A percentile compares a stretch with the other conserved stretches of the same genome.
phyloP scores from a whole-genome alignment of 140 eudicot genomes.

The Erigeron philadelphicus region DNA sequence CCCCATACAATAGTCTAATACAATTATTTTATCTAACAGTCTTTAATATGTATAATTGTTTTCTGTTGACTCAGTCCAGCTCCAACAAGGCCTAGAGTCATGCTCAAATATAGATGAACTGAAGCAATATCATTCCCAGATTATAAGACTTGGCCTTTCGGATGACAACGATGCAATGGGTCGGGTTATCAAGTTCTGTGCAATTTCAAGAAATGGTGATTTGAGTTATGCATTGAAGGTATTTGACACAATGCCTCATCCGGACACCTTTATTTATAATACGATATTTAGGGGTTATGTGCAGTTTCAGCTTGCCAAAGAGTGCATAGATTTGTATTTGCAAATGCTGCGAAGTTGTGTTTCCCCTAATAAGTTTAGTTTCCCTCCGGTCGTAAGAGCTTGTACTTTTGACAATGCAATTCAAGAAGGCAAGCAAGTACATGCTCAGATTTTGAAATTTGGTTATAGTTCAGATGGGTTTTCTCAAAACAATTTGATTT shows the following conservation, averaged over 20 bases:
- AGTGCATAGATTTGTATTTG: slow-evolving; percentile 43
- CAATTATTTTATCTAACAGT: neutral
- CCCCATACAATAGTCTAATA: no score
- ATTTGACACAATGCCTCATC: slow-evolving; percentile 44
- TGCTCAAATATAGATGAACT: slow-evolving; percentile 60
- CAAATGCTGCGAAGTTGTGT: slow-evolving; percentile 43
- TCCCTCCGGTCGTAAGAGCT: slow-evolving; percentile 63
- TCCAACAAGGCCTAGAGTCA: slow-evolving; percentile 34
- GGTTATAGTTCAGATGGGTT: slow-evolving; percentile 50
- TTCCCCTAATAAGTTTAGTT: slow-evolving; percentile 55
- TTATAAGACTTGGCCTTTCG: slow-evolving; percentile 57
- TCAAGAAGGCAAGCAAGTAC: slow-evolving; percentile 53
- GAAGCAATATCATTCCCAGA: slow-evolving; percentile 56
- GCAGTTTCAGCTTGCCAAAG: slow-evolving; percentile 25
- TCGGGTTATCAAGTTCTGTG: slow-evolving; percentile 57
- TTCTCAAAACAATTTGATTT: slow-evolving; percentile 64
- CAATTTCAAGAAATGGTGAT: slow-evolving; percentile 50
- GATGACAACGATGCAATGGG: slow-evolving; percentile 59
- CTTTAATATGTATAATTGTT: neutral
- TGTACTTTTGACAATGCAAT: slow-evolving; percentile 40
- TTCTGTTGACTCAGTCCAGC: slow-evolving; percentile 26
- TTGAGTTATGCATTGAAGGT: slow-evolving; percentile 55
- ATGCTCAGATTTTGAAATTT: slow-evolving; percentile 56
- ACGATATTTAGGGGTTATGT: slow-evolving; percentile 56
- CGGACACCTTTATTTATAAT: slow-evolving; percentile 71